These are phyloP conservation scores for Pelargonium nanum DNA, from an alignment of 345 rosid genomes.

Conservation along the genomic window DNA sequence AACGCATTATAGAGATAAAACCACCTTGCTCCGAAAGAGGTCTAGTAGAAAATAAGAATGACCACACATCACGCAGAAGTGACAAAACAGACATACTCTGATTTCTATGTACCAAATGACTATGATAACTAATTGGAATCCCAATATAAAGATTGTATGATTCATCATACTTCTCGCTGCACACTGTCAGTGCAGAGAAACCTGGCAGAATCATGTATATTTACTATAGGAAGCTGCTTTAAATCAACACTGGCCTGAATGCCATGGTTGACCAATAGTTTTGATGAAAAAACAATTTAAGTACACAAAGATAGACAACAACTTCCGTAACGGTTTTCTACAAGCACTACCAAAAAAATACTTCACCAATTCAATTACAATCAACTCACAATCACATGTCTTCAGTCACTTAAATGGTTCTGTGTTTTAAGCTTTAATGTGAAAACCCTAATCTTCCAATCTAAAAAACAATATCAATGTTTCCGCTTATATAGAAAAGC, in stretches of 20 bases:
- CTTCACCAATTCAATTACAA: no score
- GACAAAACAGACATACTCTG: no score
- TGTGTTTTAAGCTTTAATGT: no score
- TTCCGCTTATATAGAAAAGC: not conserved
- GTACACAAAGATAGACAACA: not conserved
- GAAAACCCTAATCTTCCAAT: no score
- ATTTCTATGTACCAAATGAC: not conserved
- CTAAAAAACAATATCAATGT: not conserved
- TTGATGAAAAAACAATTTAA: not conserved
- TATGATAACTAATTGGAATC: not conserved
- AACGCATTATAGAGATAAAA: not conserved
- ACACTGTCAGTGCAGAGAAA: slow-evolving; percentile 98
- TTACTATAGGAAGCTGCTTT: slow-evolving; percentile 68
- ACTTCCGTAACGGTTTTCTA: no score
- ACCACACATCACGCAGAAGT: no score
- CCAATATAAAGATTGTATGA: slow-evolving; percentile 34
- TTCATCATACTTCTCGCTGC: slow-evolving; percentile 98
- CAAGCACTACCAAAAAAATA: no score
- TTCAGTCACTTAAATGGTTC: no score
- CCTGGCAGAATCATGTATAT: slow-evolving; percentile 67
- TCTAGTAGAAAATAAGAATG: no score
- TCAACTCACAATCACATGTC: no score
- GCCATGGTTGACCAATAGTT: slow-evolving; percentile 30
- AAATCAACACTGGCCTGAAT: slow-evolving; percentile 45
- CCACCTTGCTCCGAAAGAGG: not conserved